Base-by-base conservation (phyloP, 192 early-diverging fungal genomes). In the Geranomyces michiganensis region DNA sequence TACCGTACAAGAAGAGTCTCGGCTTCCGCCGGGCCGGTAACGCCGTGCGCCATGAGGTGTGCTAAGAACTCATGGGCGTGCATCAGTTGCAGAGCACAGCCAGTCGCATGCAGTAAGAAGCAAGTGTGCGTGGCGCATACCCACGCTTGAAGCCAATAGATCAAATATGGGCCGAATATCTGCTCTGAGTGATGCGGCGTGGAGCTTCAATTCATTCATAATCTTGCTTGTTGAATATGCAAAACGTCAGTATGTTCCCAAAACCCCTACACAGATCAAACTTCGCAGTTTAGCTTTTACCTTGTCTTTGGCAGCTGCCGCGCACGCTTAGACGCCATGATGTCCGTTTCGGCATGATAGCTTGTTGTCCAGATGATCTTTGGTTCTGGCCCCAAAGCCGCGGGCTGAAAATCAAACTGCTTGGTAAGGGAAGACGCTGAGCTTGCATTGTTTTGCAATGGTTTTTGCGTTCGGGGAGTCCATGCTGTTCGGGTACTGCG, bases 131-230 rank as follows among this genome's bases (percentile, higher is more conserved):
- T 29, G 30, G 22, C 13, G 32, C 56, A 10, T 56, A 65, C 71
- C 71, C 9, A 67, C 43, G 53, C 63, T 66, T n/a, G 45, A 21
- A 13, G 12, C 29, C 36, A 73, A 41, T 14, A 26, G 45, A 22
- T 65, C 64, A 43, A 73, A 67, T 14, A 67, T 46, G 3, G 27
- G 32, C 43, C 44, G 53, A 27, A 73, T 30, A 31, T 58, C 46
- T 24, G 63, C 17, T 59, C 43, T 27, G 0, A 73, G 31, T 0
- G 58, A 49, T 32, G 55, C 9, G 33, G 29, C 65, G 36, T 65
- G 26, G 22, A 29, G 21, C 58, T 41, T 27, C 36, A 73, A 13
- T 43, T 61, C 55, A 13, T 73, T 51, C 48, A 67, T 36, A 12
- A 65, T 41, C 64, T 55, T 67, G 55, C 72, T 73, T 32, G 43